These are phyloP conservation scores for Gorgonomyces haynaldii DNA, from an alignment of 192 early-diverging fungal species.

Conservation along the genomic window DNA sequence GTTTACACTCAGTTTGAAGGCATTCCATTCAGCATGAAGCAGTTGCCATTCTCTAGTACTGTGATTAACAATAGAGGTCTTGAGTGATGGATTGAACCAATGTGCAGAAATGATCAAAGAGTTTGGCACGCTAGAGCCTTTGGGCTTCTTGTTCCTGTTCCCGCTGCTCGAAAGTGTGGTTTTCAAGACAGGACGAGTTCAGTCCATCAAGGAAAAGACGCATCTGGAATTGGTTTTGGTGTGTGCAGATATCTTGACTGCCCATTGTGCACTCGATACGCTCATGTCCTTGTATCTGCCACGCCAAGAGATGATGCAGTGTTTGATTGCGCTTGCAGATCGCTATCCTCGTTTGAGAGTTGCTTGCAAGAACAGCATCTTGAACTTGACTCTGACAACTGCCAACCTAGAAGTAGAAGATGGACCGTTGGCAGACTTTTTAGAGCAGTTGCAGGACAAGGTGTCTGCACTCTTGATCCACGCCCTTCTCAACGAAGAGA, in stretches of 20 bases:
- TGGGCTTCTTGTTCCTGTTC: conserved; percentile 32
- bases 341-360: conserved; percentile 27
- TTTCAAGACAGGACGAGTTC: conserved; percentile 19
- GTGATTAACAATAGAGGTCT: background rate
- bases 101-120: background rate
- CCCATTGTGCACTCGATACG: conserved; percentile 25
- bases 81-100: background rate
- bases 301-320: conserved; percentile 19
- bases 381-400: conserved; percentile 22
- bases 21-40: background rate
- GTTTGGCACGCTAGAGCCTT: conserved; percentile 8
- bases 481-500: conserved; percentile 54
- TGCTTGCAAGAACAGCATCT: conserved; percentile 24
- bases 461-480: conserved; percentile 29
- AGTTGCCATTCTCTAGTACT: too few relatives aligned
- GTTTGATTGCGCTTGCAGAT: conserved; percentile 25
- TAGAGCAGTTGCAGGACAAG: conserved; percentile 23
- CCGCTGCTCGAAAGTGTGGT: conserved; percentile 28
- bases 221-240: conserved; percentile 27
- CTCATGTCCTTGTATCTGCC: conserved; percentile 9
- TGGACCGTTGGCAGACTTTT: conserved; percentile 3
- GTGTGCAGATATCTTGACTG: conserved; percentile 29
- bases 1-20: background rate
- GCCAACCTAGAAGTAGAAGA: conserved; percentile 19
- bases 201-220: conserved; percentile 24